These are phyloP conservation scores for Penicillium subrubescens DNA, from an alignment of 495 filamentous ascomycete species.

Conservation along the genomic window DNA sequence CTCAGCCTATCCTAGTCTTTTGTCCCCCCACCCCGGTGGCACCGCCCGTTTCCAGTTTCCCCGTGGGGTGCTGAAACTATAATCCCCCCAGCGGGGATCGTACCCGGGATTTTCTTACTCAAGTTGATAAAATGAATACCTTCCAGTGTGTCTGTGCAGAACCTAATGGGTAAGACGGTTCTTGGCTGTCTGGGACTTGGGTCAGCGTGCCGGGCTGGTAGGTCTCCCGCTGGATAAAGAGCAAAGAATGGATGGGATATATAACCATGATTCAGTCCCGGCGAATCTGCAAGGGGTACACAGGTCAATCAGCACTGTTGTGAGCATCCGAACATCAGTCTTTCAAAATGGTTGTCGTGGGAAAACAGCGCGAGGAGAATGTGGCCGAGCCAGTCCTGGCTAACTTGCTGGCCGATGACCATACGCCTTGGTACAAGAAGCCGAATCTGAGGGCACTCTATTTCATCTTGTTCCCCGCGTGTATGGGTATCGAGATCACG, in stretches of 20 bases:
- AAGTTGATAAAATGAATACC: slow-evolving; percentile 2
- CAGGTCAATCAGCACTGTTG: slow-evolving; percentile 11
- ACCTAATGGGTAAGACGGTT: slow-evolving; percentile 2
- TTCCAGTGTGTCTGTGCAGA: neutral
- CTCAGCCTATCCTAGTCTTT: too few relatives aligned
- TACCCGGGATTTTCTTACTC: slow-evolving; percentile 10
- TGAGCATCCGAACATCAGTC: slow-evolving; percentile 5
- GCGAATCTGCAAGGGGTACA: slow-evolving; percentile 8
- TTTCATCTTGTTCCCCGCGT: slow-evolving; percentile 62
- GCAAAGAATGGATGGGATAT: slow-evolving; percentile 7
- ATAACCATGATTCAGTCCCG: slow-evolving; percentile 7
- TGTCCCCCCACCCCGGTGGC: neutral
- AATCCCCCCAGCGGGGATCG: slow-evolving; percentile 12
- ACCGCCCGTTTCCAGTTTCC: slow-evolving; percentile 2
- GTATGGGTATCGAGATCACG: slow-evolving; percentile 72
- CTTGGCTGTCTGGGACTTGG: slow-evolving; percentile 4
- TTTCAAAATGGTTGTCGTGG: slow-evolving; percentile 27
- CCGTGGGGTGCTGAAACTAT: slow-evolving; percentile 15
- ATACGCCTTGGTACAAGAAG: slow-evolving; percentile 61
- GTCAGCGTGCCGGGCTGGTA: slow-evolving; percentile 1
- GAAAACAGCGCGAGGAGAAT: slow-evolving; percentile 35
- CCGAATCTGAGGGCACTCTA: slow-evolving; percentile 62
- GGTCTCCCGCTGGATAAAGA: slow-evolving; percentile 5
- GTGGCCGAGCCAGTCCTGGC: slow-evolving; percentile 33
- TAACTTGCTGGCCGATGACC: slow-evolving; percentile 26